These are phyloP conservation scores for Leccinum griseonigrum DNA, from an alignment of 1,284 basidiomycete genomes.

Conservation along the genomic window DNA sequence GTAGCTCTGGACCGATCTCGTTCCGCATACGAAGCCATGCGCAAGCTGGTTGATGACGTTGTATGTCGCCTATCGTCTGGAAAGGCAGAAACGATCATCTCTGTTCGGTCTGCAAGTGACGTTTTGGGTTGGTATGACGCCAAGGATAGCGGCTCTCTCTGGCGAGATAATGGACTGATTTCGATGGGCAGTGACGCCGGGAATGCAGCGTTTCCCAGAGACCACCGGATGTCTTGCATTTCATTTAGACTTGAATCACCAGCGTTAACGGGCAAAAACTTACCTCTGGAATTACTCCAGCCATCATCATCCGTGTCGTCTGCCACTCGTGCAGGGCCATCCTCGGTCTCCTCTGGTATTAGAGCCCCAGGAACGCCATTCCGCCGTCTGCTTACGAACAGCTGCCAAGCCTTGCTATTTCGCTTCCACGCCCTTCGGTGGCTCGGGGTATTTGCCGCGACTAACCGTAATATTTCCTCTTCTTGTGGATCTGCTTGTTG, in stretches of 20 bases:
- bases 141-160: conserved; percentile 39
- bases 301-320: conserved; percentile 23
- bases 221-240: conserved; percentile 24
- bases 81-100: conserved; percentile 28
- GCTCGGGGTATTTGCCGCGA: conserved; percentile 66
- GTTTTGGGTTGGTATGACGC: conserved; percentile 58
- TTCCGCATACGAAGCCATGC: conserved; percentile 61
- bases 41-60: conserved; percentile 46
- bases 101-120: conserved; percentile 38
- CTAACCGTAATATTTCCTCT: conserved; percentile 54
- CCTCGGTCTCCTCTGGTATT: conserved; percentile 50
- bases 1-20: conserved; percentile 59
- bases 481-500: conserved; percentile 44
- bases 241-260: conserved; percentile 5
- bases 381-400: conserved; percentile 50
- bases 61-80: conserved; percentile 18
- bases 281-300: conserved; percentile 25
- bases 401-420: conserved; percentile 60
- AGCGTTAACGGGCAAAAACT: conserved; percentile 7
- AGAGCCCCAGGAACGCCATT: conserved; percentile 34
- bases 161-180: conserved; percentile 44
- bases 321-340: conserved; percentile 21
- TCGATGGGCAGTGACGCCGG: conserved; percentile 60
- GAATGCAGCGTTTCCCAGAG: conserved; percentile 30
- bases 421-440: conserved; percentile 69